These are phyloP conservation scores for Phytophthora constricta DNA, from an alignment of 352 stramenopile species.

Conservation along the genomic window DNA sequence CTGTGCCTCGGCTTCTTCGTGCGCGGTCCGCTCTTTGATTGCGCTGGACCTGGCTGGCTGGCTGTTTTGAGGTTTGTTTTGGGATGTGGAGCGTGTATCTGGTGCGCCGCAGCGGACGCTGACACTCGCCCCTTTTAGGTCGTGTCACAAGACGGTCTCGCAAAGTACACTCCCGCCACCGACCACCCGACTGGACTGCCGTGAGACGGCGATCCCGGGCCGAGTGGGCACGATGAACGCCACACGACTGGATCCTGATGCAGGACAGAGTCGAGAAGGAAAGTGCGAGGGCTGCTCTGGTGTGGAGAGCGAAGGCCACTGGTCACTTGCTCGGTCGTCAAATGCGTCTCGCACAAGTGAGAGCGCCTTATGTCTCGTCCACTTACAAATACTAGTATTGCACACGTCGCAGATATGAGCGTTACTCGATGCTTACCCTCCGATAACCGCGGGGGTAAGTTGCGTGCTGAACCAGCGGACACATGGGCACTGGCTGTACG, in stretches of 20 bases:
- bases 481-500: too few species aligned
- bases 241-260: too few species aligned
- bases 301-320: neutral
- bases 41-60: conserved; percentile 22
- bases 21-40: conserved; percentile 20
- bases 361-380: too few species aligned
- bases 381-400: conserved; percentile 7
- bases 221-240: too few species aligned
- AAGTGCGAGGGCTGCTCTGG: neutral
- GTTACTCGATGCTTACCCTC: too few species aligned
- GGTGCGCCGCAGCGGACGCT: conserved; percentile 23
- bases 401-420: conserved; percentile 19
- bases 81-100: conserved; percentile 34
- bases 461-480: too few species aligned
- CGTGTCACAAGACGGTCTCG: neutral
- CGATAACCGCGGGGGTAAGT: too few species aligned
- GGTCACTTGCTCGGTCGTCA: neutral
- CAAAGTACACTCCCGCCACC: conserved; percentile 7
- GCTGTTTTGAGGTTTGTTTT: conserved; percentile 42
- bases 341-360: too few species aligned
- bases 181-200: neutral
- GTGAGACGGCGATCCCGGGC: too few species aligned
- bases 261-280: too few species aligned
- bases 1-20: conserved; percentile 10
- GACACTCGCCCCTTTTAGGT: conserved; percentile 1